Percentiles rank a stretch among this genome's conserved stretches.
These are phyloP conservation scores for Nasturtium officinale DNA, from an alignment of 345 rosid species.

Conservation along the genomic window DNA sequence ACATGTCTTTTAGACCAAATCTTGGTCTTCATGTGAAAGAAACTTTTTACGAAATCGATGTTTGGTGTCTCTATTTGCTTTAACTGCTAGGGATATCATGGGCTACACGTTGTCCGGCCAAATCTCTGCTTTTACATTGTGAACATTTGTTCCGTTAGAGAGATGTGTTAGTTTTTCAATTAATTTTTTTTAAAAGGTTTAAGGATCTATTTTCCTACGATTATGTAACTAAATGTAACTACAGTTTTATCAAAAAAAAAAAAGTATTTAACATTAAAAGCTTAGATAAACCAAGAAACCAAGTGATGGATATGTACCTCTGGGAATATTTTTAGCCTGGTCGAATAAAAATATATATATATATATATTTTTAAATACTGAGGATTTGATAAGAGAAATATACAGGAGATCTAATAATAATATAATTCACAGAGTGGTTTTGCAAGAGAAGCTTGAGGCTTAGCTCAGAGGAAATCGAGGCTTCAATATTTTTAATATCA, in stretches of 20 bases:
- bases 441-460: neutral
- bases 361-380: too few relatives aligned
- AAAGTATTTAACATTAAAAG: neutral
- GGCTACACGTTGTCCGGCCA: conserved; percentile 23
- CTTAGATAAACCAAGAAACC: neutral
- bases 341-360: too few relatives aligned
- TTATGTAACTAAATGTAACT: neutral
- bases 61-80: conserved; percentile 37
- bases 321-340: neutral
- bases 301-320: neutral
- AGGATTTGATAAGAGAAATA: neutral
- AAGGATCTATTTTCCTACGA: neutral
- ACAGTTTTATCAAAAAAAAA: neutral
- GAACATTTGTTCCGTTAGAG: conserved; percentile 13
- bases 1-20: conserved; percentile 33
- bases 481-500: neutral
- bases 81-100: conserved; percentile 31
- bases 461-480: neutral
- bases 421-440: neutral
- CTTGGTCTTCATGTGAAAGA: conserved; percentile 30
- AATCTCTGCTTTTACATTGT: conserved; percentile 24
- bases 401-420: neutral
- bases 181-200: neutral
- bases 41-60: conserved; percentile 37
- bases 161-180: neutral